Base-by-base conservation (phyloP, 2,329 filamentous ascomycete species). In the Talaromyces islandicus region DNA sequence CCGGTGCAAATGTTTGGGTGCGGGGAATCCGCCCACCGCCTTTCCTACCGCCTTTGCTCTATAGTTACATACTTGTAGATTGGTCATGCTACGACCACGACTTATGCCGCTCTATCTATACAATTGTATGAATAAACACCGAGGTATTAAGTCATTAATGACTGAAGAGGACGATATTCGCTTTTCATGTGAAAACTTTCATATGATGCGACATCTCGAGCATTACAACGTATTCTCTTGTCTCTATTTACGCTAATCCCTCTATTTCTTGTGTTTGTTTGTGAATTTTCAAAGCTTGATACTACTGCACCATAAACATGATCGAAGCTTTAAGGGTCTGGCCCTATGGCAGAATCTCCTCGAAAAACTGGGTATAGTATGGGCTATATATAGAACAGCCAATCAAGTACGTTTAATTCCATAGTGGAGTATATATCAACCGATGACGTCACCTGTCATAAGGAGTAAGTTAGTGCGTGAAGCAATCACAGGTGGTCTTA, bases 1-100 rank as follows among this genome's bases (percentile, higher is more conserved):
- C 29, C 5, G 35, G 41, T 29, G 27, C 25, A 46, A 29, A 32
- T 55, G 30, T 51, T 60, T 48, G 53, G 43, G 55, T 60, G 58
- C 58, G 58, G 58, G 58, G 58, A 53, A 51, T 12, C 6, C 19
- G 21, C 19, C 25, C 46, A 57, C 58, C 48, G 54, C 54, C 58
- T 60, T 54, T 21, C 43, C 30, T 48, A 57, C 55, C 55, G 55
- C 54, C 54, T 53, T 43, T 43, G 41, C 19, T 14, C 35, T 29
- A 9, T 10, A 30, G 25, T 6, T 27, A 3, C 6, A 27, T 27
- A 27, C 25, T 3, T 27, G 29, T 30, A 30, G 29, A 9, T 30
- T 30, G 2, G 29, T 29, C 7, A 29, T 30, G 7, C 29, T 30
- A 30, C 29, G 7, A 9, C 9, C 29, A 30, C 29, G 29, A 30